These are phyloP conservation scores for Didymella segeticola DNA, from an alignment of 2,329 filamentous ascomycete species.

Conservation along the genomic window DNA sequence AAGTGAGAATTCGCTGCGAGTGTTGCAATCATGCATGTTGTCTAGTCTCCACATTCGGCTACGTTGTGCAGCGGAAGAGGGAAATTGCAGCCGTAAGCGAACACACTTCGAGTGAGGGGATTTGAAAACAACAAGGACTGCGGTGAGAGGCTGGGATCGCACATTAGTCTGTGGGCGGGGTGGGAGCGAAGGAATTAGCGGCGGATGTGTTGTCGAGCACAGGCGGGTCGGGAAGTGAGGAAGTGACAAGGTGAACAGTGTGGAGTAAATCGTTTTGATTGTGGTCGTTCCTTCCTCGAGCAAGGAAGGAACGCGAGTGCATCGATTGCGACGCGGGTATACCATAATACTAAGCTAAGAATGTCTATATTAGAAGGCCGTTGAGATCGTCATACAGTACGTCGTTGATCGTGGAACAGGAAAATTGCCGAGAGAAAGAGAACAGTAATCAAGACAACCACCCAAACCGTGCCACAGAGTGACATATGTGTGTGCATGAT, in stretches of 20 bases:
- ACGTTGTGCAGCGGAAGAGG: slow-evolving; percentile 12
- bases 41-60: slow-evolving; percentile 7
- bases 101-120: not conserved
- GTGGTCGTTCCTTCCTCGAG: slow-evolving; percentile 7
- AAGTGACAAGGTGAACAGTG: slow-evolving; percentile 3
- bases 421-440: not conserved
- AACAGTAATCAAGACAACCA: slow-evolving; percentile 7
- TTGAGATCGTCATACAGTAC: slow-evolving; percentile 8
- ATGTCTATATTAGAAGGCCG: slow-evolving; percentile 14
- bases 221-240: not conserved
- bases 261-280: not conserved
- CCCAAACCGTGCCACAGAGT: not conserved
- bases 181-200: slow-evolving; percentile 9
- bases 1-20: slow-evolving; percentile 18
- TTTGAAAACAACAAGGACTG: not conserved
- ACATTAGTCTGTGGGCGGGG: not conserved
- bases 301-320: slow-evolving; percentile 3
- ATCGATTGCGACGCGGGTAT: slow-evolving; percentile 14
- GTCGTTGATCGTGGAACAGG: slow-evolving; percentile 7
- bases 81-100: slow-evolving; percentile 11
- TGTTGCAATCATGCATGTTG: slow-evolving; percentile 12
- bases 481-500: not conserved
- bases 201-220: not conserved
- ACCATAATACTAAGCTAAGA: slow-evolving; percentile 17
- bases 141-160: slow-evolving; percentile 4